phyloP scores from a whole-genome alignment of 805 yeast genomes.

The Cyberlindnera misumaiensis region DNA sequence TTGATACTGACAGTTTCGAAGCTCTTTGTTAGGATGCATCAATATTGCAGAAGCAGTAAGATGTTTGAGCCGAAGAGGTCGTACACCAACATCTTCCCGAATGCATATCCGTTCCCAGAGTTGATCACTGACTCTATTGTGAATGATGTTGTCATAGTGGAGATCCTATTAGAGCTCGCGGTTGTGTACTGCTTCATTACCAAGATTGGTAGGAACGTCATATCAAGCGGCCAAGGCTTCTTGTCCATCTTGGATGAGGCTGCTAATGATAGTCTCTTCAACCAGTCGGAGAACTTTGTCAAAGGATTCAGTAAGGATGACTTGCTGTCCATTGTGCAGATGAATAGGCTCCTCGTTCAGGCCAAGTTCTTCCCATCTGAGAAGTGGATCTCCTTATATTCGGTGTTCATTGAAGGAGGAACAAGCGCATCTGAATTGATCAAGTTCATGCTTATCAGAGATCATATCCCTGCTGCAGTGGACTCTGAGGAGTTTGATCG shows the following conservation, averaged over 20 bases:
- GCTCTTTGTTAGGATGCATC: slow-evolving; percentile 46
- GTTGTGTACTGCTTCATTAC: slow-evolving; percentile 52
- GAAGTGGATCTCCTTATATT: slow-evolving; percentile 68
- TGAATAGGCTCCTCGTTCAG: slow-evolving; percentile 44
- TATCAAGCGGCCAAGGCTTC: slow-evolving; percentile 12
- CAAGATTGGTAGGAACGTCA: slow-evolving; percentile 38
- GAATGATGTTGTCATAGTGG: slow-evolving; percentile 62
- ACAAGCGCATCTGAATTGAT: slow-evolving; percentile 48
- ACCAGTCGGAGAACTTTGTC: slow-evolving; percentile 35
- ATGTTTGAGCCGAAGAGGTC: slow-evolving; percentile 53
- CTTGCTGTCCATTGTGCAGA: slow-evolving; percentile 35
- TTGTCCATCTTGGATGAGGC: slow-evolving; percentile 32
- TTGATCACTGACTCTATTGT: slow-evolving; percentile 68
- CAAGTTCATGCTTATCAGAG: slow-evolving; percentile 40
- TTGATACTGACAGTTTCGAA: slow-evolving; percentile 47
- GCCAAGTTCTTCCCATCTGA: slow-evolving; percentile 57
- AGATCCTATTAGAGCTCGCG: slow-evolving; percentile 62
- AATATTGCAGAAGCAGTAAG: slow-evolving; percentile 32
- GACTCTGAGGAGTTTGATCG: slow-evolving; percentile 49
- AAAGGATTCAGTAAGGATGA: slow-evolving; percentile 36
- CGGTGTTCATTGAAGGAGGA: slow-evolving; percentile 49
- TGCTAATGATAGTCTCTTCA: slow-evolving; percentile 32
- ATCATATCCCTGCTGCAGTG: slow-evolving; percentile 44
- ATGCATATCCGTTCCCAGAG: slow-evolving; percentile 54
- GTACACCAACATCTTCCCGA: slow-evolving; percentile 66